Evolutionary conservation across 2,329 filamentous ascomycete species (phyloP).

Genomic region (Paradendryphiella salina): DNA sequence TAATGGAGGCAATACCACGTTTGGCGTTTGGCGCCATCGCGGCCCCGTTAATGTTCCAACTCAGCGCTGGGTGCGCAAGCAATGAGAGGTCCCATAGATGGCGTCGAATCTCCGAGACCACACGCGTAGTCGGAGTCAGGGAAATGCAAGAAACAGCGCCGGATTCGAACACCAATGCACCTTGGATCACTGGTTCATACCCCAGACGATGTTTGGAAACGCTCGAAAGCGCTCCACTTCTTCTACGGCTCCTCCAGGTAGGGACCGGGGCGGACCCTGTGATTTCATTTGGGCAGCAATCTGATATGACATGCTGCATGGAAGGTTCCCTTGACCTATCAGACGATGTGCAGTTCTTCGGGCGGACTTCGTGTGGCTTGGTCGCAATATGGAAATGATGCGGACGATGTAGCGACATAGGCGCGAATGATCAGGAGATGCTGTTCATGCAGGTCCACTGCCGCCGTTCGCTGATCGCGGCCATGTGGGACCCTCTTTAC

Average conservation of each 20-base stretch:
- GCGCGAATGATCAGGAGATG: constrained; percentile 27
- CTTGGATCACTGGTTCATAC: background rate
- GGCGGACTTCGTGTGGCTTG: constrained; percentile 26
- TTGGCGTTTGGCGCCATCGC: background rate
- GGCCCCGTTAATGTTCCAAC: background rate
- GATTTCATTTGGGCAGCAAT: constrained; percentile 30
- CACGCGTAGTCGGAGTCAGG: background rate
- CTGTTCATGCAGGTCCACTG: constrained; percentile 40
- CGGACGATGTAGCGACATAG: constrained; percentile 20
- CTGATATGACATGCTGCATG: constrained; percentile 30
- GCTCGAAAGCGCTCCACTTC: constrained; percentile 15
- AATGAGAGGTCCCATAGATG: background rate
- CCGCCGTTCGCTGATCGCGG: constrained; percentile 27
- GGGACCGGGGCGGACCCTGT: constrained; percentile 22
- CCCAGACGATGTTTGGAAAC: background rate
- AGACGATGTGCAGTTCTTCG: constrained; percentile 18
- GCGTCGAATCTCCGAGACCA: constrained; percentile 1
- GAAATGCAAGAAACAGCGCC: constrained; percentile 1
- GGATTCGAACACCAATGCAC: background rate
- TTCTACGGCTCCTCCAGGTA: constrained; percentile 30
- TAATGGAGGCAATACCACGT: background rate
- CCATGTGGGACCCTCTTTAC: constrained; percentile 21
- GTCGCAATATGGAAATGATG: constrained; percentile 32
- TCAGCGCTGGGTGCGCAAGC: constrained; percentile 2
- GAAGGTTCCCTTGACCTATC: constrained; percentile 29